phyloP scores from a whole-genome alignment of 495 filamentous ascomycete species.

The Clohesyomyces aquaticus region DNA sequence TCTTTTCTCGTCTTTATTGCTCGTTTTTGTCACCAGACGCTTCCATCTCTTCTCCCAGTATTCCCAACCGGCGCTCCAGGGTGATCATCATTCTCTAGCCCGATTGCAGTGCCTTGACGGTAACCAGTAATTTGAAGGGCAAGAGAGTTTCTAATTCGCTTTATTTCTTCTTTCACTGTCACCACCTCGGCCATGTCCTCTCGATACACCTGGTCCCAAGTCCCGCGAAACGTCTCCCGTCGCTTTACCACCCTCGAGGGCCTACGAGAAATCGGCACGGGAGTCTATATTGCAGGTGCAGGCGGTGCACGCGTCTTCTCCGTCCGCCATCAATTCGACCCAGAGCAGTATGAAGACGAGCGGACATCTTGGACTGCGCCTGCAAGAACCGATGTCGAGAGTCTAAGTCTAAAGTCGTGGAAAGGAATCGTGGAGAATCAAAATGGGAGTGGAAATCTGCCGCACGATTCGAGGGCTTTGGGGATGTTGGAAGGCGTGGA shows the following conservation, averaged over 20 bases:
- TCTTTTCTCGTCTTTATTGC: no score
- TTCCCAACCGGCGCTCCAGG: no score
- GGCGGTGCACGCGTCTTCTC: slow-evolving; percentile 1
- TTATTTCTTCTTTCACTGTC: neutral
- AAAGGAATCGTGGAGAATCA: no score
- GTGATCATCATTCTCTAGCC: no score
- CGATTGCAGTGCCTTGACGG: no score
- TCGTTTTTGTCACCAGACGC: no score
- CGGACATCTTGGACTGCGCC: slow-evolving; percentile 14
- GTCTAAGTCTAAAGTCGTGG: no score
- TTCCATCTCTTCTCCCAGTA: no score
- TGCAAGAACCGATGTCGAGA: neutral
- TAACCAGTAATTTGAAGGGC: neutral
- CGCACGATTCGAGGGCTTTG: neutral
- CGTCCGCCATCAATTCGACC: slow-evolving; percentile 3
- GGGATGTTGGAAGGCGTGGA: neutral
- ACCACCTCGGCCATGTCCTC: neutral
- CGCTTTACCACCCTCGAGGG: slow-evolving; percentile 22
- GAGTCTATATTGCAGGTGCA: slow-evolving; percentile 1
- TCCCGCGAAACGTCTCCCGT: slow-evolving; percentile 7
- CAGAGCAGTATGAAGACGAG: slow-evolving; percentile 12
- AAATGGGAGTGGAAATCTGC: no score
- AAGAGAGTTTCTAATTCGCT: neutral
- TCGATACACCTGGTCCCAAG: neutral
- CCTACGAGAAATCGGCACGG: slow-evolving; percentile 6